These are phyloP conservation scores for Lachancea mirantina DNA, from an alignment of 805 yeast genomes.

Conservation along the genomic window DNA sequence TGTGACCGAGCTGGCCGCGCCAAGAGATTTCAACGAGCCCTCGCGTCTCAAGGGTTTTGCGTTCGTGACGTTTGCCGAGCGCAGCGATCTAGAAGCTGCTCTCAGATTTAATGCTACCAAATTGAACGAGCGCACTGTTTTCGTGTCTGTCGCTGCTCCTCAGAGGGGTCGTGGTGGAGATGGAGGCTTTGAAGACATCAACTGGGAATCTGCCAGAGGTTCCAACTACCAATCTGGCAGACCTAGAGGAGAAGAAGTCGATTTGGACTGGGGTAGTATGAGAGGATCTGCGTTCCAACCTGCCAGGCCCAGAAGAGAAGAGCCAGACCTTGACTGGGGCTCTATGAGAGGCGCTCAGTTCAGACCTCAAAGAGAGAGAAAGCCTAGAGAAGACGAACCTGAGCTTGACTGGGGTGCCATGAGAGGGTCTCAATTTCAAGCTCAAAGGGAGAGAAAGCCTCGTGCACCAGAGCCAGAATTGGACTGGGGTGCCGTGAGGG, in stretches of 20 bases:
- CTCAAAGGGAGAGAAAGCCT: constrained; percentile 24
- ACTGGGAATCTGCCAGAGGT: constrained; percentile 40
- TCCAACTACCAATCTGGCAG: constrained; percentile 27
- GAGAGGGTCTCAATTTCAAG: constrained; percentile 32
- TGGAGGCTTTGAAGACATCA: constrained; percentile 31
- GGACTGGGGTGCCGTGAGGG: constrained; percentile 40
- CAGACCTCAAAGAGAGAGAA: constrained; percentile 21
- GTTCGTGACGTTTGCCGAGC: constrained; percentile 73
- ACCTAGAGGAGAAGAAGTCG: constrained; percentile 29
- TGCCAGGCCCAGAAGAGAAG: constrained; percentile 32
- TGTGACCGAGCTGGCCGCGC: constrained; percentile 61
- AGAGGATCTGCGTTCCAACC: constrained; percentile 28
- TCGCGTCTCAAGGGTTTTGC: constrained; percentile 82
- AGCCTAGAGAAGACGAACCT: constrained; percentile 33
- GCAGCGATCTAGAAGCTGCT: constrained; percentile 69
- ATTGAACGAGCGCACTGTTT: constrained; percentile 62
- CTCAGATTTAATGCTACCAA: constrained; percentile 62
- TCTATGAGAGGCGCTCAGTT: constrained; percentile 35
- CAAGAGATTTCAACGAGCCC: constrained; percentile 54
- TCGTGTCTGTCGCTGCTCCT: constrained; percentile 78
- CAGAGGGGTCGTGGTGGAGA: constrained; percentile 37
- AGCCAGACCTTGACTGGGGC: constrained; percentile 58
- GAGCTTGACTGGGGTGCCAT: constrained; percentile 37
- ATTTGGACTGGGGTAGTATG: constrained; percentile 23
- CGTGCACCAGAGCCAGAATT: constrained; percentile 38